phyloP scores from a whole-genome alignment of 768 basidiomycete genomes.

The Amanita rimosa region DNA sequence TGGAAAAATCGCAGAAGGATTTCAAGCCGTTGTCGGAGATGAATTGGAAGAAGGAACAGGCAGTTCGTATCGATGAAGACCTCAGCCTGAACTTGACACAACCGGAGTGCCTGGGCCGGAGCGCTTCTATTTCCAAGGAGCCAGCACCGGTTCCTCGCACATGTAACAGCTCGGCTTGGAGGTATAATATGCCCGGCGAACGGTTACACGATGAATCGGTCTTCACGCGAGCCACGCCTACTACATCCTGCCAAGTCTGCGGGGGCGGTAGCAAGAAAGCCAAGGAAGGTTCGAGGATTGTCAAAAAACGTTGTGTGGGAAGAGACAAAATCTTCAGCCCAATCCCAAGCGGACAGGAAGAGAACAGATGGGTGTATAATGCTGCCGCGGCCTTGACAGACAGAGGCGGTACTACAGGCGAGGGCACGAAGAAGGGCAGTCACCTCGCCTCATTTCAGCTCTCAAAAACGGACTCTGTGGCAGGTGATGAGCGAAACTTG shows the following conservation, averaged over 20 bases:
- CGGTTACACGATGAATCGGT: background rate
- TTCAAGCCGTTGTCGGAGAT: constrained; percentile 43
- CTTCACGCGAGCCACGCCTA: no score
- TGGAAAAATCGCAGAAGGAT: constrained; percentile 41
- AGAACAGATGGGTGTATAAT: constrained; percentile 2
- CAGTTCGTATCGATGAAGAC: background rate
- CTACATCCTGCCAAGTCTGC: background rate
- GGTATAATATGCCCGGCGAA: background rate
- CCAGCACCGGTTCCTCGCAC: background rate
- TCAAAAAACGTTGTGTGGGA: constrained; percentile 6
- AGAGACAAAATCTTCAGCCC: background rate
- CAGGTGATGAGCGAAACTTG: background rate
- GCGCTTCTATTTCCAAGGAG: background rate
- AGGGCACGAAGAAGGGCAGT: background rate
- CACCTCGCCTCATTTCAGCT: background rate
- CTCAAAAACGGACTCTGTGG: background rate
- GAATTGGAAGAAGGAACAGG: constrained; percentile 2
- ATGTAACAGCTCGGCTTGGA: background rate
- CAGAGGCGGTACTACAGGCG: background rate
- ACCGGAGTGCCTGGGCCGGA: background rate
- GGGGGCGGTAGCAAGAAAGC: background rate
- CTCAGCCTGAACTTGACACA: background rate
- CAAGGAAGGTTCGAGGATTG: background rate
- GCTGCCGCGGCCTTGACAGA: background rate
- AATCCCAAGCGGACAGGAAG: background rate